Evolutionary conservation across 1,284 basidiomycete genomes (phyloP).

Genomic region (Tetrapyrgos nigripes): DNA sequence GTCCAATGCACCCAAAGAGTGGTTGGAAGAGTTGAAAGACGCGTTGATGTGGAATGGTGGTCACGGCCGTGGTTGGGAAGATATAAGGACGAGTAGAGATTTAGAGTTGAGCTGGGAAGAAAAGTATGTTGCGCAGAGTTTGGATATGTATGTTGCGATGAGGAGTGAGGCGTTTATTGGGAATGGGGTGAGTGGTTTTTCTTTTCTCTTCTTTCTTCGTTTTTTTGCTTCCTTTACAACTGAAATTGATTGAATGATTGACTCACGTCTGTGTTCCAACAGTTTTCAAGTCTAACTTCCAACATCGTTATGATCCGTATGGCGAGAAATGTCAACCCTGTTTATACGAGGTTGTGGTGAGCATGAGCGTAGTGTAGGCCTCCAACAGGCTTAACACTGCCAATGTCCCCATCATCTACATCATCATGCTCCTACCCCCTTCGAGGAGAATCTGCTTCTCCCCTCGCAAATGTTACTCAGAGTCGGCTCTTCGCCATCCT

Average conservation of each 20-base stretch:
- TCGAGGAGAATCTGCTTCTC: too few species aligned
- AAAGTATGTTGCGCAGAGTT: conserved; percentile 50
- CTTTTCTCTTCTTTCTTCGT: not conserved
- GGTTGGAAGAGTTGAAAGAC: conserved; percentile 51
- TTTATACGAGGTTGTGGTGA: conserved; percentile 42
- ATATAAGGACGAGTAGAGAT: conserved; percentile 52
- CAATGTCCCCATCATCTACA: too few species aligned
- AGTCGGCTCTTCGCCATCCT: too few species aligned
- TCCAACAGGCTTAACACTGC: too few species aligned
- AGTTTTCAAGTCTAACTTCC: conserved; percentile 61
- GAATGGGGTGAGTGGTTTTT: conserved; percentile 50
- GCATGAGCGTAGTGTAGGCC: too few species aligned
- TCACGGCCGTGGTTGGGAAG: conserved; percentile 38
- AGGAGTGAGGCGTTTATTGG: conserved; percentile 59
- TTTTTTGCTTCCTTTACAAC: too few species aligned
- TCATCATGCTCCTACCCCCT: too few species aligned
- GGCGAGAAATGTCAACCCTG: conserved; percentile 31
- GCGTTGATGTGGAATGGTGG: conserved; percentile 44
- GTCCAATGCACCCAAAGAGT: conserved; percentile 56
- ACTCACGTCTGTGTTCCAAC: conserved; percentile 18
- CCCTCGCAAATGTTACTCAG: too few species aligned
- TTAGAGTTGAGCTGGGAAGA: conserved; percentile 51
- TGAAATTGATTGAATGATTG: not conserved
- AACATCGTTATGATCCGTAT: conserved; percentile 62
- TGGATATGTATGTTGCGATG: conserved; percentile 60